Evolutionary conservation across 768 basidiomycete genomes (phyloP), one percentile per base, ranked within the genome.

Genomic region (Thelephora aurantiotincta): DNA sequence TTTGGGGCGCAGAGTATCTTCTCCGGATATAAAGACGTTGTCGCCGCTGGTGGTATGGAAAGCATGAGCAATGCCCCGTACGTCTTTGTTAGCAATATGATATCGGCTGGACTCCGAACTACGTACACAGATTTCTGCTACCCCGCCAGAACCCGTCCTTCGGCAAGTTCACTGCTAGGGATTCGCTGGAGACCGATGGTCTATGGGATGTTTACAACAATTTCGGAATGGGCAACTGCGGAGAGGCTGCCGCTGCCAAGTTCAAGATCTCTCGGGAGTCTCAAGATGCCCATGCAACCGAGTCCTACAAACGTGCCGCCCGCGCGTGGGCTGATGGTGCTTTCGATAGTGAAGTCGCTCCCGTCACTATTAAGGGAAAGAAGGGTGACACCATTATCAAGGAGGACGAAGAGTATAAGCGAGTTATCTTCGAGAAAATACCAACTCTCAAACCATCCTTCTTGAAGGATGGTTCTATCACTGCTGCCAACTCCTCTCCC

Each of bases 1-100:
- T 73, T 98, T 52, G 96, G 90, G 48, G 75, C 90, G 22, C 96
- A 98, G 69, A 78, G 75, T 57, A 90, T 99, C 58, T 74, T 81
- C 62, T 72, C 81, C 19, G 96, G 96, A 45, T 80, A 94, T 61
- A 80, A 84, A 50, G 78, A 67, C 35, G 76, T 96, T 44, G 84
- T 96, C 55, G 89, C 80, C 20, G 93, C 93, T 48, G 96, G 96
- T 55, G 96, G 96, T 51, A 96, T 91, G 90, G 96, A 99, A 70
- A 92, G 88, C 69, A 99, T 99, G 96, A 93, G 88, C 63, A 87
- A 97, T 57, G 91, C 92, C 44, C 96, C 96, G 92, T 97, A 61
- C 59, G 94, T 78, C 4, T 44, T 44, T 36, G 35, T 6, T 47
- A 13, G 37, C 20, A 35, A 9, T 56, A 7, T 41, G 38, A n/a